A percentile compares a stretch with the other conserved stretches of the same genome.
Evolutionary conservation across 2,329 filamentous ascomycete species (phyloP).

Genomic region (Colletotrichum echinochloae): DNA sequence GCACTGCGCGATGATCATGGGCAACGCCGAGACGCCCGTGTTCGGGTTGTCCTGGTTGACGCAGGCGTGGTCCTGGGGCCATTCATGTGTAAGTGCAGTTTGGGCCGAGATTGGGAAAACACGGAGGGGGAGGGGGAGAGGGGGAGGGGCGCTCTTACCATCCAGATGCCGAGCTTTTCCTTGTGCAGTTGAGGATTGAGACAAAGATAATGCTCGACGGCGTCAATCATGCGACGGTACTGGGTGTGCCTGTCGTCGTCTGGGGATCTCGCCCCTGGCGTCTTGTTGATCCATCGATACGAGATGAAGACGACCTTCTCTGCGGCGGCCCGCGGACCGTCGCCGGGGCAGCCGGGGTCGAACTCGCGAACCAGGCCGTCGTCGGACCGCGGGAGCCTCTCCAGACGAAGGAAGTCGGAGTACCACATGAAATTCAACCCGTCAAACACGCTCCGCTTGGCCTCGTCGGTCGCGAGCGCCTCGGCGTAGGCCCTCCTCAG

Average conservation of each 20-base stretch:
- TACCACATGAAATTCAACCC: conserved; percentile 47
- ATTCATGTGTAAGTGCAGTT: not conserved
- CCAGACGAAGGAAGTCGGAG: conserved; percentile 44
- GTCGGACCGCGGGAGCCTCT: conserved; percentile 45
- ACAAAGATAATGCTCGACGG: conserved; percentile 46
- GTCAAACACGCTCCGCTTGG: conserved; percentile 46
- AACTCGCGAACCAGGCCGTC: conserved; percentile 42
- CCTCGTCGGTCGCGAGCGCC: conserved; percentile 42
- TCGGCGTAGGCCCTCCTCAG: conserved; percentile 45
- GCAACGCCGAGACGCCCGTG: conserved; percentile 51
- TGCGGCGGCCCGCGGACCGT: not conserved
- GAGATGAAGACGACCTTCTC: conserved; percentile 52
- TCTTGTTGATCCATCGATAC: conserved; percentile 49
- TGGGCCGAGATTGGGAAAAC: not conserved
- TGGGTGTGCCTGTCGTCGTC: conserved; percentile 49
- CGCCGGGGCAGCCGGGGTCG: not conserved
- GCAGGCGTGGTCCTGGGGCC: conserved; percentile 49
- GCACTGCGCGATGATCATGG: conserved; percentile 54
- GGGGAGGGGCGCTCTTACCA: conserved; percentile 19
- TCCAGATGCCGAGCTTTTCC: conserved; percentile 46
- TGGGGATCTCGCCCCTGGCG: conserved; percentile 40
- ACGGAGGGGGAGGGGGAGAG: not conserved
- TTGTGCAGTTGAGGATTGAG: conserved; percentile 43
- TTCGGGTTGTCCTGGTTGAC: conserved; percentile 51
- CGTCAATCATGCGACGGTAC: conserved; percentile 48